Conservation (phyloP, 1,139 yeast species). For the Protomyces pachydermus region DNA sequence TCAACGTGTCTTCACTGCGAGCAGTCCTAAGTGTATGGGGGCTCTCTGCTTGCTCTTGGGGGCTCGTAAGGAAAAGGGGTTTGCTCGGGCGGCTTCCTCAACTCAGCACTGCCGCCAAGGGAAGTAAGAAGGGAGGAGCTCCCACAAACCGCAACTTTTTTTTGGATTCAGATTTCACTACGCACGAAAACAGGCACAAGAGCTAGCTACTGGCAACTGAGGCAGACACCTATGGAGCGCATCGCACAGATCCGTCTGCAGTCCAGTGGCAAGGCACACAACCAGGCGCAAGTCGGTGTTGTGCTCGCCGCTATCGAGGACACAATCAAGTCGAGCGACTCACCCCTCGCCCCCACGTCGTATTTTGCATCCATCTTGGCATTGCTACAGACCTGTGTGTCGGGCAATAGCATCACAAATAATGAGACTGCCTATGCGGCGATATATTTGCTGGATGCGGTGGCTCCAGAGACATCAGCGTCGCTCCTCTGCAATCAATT, state of each 20-base stretch:
- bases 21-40: too few species aligned
- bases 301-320: conserved; percentile 87
- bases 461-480: conserved; percentile 70
- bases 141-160: background rate
- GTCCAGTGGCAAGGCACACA: conserved; percentile 25
- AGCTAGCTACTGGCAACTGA: too few species aligned
- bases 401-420: conserved; percentile 54
- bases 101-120: too few species aligned
- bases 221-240: conserved; percentile 14
- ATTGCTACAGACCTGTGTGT: conserved; percentile 28
- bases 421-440: conserved; percentile 64
- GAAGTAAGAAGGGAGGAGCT: background rate
- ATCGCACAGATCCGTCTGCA: conserved; percentile 29
- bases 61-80: too few species aligned
- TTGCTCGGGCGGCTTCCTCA: too few species aligned
- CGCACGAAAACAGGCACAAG: too few species aligned
- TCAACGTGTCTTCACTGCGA: too few species aligned
- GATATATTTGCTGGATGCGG: conserved; percentile 73
- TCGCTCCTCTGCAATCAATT: conserved; percentile 66
- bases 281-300: conserved; percentile 47
- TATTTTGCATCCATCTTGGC: conserved; percentile 68
- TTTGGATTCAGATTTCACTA: background rate
- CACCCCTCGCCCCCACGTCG: conserved; percentile 56
- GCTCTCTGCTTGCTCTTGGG: too few species aligned
- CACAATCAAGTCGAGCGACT: conserved; percentile 66